Base-by-base conservation (phyloP, 2,329 filamentous ascomycete species). In the Orbilia blumenaviensis region DNA sequence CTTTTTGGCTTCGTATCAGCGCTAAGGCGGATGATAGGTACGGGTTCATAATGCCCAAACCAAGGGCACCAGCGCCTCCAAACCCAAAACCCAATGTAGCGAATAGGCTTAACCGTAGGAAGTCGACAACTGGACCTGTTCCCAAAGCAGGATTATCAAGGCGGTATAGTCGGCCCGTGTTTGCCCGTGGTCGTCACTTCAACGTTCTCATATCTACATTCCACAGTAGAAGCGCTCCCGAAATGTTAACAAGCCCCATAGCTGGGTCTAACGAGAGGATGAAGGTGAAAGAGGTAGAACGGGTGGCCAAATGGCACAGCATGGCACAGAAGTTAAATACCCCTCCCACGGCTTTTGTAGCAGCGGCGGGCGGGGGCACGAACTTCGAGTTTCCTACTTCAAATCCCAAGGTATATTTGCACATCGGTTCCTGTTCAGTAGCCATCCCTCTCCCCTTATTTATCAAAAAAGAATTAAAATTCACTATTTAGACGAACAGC, bases 281-380 rank as follows among this genome's bases (percentile, higher is more conserved):
- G 72, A 90, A 89, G 81, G 86, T 86, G 72, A 90, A 90, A 80
- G 89, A 91, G 81, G 86, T 84, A 81, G 85, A 87, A 77, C 85
- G 89, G 8, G 85, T 89, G 1, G 89, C 90, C 80, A 91, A 91
- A 79, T 91, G 89, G 89, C 86, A 86, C 18, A 89, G 87, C 80
- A 91, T 91, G 89, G 89, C 88, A 9, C 83, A 83, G 38, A 79
- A 83, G 16, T 81, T 82, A 14, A 85, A 85, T 64, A 81, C 83
- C 6, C 83, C 83, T 72, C 83, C 81, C 71, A 82, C 83, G 32
- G 83, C 85, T 63, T 56, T 44, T 6, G 64, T 61, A n/a, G n/a
- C n/a, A n/a, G n/a, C n/a, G 0, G 73, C 44, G 32, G 87, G 88
- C 21, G 88, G 87, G 14, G 88, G 89, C 14, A 90, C 89, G 87